phyloP scores from a whole-genome alignment of 163 green algal species.

The Coccomyxa subellipsoidea region DNA sequence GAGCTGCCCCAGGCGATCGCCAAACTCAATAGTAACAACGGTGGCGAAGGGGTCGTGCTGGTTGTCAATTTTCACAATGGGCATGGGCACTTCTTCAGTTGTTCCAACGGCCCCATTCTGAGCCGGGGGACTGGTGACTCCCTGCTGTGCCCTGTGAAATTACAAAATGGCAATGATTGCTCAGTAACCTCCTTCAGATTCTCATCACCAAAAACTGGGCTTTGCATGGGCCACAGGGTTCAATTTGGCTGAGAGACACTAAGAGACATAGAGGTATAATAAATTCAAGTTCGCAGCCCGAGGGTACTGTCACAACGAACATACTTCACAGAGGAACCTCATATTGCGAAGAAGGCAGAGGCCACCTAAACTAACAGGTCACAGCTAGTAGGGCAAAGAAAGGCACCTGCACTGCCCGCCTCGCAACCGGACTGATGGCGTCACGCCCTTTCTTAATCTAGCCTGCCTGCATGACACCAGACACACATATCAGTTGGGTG shows the following conservation, averaged over 20 bases:
- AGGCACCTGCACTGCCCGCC: not conserved
- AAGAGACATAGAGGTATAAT: too few species aligned
- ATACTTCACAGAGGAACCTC: too few species aligned
- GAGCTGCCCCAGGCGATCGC: conserved; percentile 80
- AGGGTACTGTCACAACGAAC: too few species aligned
- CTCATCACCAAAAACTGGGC: not conserved
- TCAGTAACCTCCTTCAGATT: not conserved
- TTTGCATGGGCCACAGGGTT: not conserved
- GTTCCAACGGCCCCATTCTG: not conserved
- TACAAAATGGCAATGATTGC: not conserved
- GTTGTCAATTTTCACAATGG: conserved; percentile 92
- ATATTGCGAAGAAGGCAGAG: too few species aligned
- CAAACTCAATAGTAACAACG: conserved; percentile 81
- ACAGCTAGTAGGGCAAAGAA: not conserved
- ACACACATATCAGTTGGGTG: too few species aligned
- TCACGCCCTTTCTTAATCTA: not conserved
- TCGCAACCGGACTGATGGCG: not conserved
- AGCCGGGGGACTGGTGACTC: not conserved
- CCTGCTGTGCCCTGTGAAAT: not conserved
- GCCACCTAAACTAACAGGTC: too few species aligned
- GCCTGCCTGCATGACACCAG: not conserved
- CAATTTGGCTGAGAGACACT: too few species aligned
- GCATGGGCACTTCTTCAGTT: conserved; percentile 29
- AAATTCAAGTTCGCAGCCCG: too few species aligned
- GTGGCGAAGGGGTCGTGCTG: conserved; percentile 82